These are phyloP conservation scores for Dactylellina haptotyla DNA, from an alignment of 2,329 filamentous ascomycete species.

Conservation along the genomic window DNA sequence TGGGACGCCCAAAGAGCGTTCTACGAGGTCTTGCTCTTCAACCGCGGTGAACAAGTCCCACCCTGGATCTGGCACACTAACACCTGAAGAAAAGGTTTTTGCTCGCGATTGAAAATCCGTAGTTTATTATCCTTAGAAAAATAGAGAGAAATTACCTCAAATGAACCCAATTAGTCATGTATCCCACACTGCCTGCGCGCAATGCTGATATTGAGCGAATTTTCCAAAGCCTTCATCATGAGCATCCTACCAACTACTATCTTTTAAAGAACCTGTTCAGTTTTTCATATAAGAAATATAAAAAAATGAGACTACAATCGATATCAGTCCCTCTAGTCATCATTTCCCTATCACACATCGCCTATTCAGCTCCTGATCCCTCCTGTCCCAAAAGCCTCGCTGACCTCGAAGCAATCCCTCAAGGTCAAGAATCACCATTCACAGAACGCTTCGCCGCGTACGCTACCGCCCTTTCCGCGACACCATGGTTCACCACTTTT, in stretches of 20 bases:
- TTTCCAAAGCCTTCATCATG: not conserved
- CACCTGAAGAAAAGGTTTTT: not conserved
- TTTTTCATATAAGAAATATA: not conserved
- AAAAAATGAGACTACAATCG: not conserved
- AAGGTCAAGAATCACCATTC: slow-evolving; percentile 7
- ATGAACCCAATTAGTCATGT: not conserved
- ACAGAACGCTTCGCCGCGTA: slow-evolving; percentile 6
- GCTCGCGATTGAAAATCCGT: not conserved
- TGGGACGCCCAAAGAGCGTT: not conserved
- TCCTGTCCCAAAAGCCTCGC: slow-evolving; percentile 15
- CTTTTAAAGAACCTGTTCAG: too few relatives aligned
- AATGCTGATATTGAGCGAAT: not conserved
- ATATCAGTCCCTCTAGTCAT: not conserved
- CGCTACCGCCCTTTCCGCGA: not conserved
- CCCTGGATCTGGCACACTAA: not conserved
- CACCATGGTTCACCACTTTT: slow-evolving; percentile 15
- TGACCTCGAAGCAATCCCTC: not conserved
- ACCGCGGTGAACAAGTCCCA: not conserved
- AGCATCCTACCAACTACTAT: not conserved
- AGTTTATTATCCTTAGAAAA: not conserved
- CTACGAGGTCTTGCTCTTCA: slow-evolving; percentile 1
- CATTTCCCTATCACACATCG: not conserved
- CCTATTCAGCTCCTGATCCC: not conserved
- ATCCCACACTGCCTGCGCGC: too few relatives aligned
- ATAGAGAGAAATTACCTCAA: not conserved